phyloP scores from a whole-genome alignment of 352 stramenopile species.

The Thraustochytrium aureum region DNA sequence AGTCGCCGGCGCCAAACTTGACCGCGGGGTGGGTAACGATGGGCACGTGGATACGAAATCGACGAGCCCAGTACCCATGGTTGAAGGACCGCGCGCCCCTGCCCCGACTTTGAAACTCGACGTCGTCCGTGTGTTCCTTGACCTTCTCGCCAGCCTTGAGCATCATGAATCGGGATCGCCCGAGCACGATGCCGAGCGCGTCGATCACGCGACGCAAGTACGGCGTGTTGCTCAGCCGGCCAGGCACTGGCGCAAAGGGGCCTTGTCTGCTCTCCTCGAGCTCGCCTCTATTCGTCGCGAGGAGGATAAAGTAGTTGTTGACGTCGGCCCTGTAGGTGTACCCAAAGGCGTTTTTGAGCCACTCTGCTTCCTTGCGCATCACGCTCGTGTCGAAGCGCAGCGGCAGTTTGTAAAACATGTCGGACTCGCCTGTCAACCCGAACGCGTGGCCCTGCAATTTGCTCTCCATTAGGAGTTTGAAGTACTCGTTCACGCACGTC shows the following conservation, averaged over 20 bases:
- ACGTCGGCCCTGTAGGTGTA: conserved; percentile 42
- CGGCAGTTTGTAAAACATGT: conserved; percentile 21
- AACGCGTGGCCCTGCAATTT: too few relatives aligned
- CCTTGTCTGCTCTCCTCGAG: conserved; percentile 20
- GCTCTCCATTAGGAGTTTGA: too few relatives aligned
- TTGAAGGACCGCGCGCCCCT: background rate
- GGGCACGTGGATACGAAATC: conserved; percentile 45
- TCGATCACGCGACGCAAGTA: conserved; percentile 40
- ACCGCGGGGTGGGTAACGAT: conserved; percentile 29
- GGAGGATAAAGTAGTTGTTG: conserved; percentile 52
- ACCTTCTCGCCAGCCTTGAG: conserved; percentile 49
- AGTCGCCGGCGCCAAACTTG: conserved; percentile 11
- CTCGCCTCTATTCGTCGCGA: conserved; percentile 25
- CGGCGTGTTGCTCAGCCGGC: background rate
- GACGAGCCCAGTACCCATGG: conserved; percentile 48
- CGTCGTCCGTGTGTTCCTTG: conserved; percentile 19
- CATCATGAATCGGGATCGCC: conserved; percentile 51
- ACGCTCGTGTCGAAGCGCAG: conserved; percentile 15
- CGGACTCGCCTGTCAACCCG: background rate
- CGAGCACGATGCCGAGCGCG: conserved; percentile 17
- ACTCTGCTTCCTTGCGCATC: background rate
- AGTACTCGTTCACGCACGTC: too few relatives aligned
- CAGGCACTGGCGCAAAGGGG: conserved; percentile 32
- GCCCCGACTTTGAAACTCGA: background rate
- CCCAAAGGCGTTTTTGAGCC: background rate